These are phyloP conservation scores for Hypomyces perniciosus DNA, from an alignment of 2,329 filamentous ascomycete genomes.

Conservation along the genomic window DNA sequence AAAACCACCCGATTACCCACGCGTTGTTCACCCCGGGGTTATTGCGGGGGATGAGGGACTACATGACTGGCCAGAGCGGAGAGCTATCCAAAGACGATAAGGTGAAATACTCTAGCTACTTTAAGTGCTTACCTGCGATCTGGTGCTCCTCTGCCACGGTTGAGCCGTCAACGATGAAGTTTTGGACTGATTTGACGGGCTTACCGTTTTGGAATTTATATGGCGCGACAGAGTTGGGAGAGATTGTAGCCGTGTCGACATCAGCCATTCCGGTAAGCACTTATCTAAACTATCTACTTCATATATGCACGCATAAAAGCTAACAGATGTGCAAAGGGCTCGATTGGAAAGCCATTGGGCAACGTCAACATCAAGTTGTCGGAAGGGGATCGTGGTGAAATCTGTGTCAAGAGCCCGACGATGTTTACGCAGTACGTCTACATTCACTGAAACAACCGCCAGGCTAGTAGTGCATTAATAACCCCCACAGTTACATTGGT, in stretches of 20 bases:
- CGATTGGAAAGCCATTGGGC: not conserved
- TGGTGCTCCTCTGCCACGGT: not conserved
- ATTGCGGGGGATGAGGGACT: slow-evolving; percentile 10
- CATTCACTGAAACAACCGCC: not conserved
- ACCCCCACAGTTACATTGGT: slow-evolving; percentile 9
- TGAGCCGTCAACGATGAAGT: not conserved
- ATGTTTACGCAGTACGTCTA: slow-evolving; percentile 12
- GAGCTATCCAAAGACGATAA: not conserved
- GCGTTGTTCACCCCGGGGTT: slow-evolving; percentile 9
- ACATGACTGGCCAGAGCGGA: not conserved
- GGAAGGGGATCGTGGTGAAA: slow-evolving; percentile 8
- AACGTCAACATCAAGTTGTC: slow-evolving; percentile 10
- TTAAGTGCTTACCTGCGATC: slow-evolving; percentile 3
- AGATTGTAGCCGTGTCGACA: too few species aligned
- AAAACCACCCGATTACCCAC: slow-evolving; percentile 7
- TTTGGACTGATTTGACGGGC: slow-evolving; percentile 11
- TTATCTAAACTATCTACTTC: too few species aligned
- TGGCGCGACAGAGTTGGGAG: slow-evolving; percentile 9
- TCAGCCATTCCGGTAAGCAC: too few species aligned
- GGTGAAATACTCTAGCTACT: not conserved
- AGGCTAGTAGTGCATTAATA: not conserved
- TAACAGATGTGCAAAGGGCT: too few species aligned
- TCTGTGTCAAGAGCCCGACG: slow-evolving; percentile 8
- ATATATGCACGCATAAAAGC: too few species aligned
- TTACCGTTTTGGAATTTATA: slow-evolving; percentile 12